Evolutionary conservation across 1,284 basidiomycete genomes (phyloP), one percentile per base, ranked within the genome.

Genomic region (Hortiboletus rubellus): DNA sequence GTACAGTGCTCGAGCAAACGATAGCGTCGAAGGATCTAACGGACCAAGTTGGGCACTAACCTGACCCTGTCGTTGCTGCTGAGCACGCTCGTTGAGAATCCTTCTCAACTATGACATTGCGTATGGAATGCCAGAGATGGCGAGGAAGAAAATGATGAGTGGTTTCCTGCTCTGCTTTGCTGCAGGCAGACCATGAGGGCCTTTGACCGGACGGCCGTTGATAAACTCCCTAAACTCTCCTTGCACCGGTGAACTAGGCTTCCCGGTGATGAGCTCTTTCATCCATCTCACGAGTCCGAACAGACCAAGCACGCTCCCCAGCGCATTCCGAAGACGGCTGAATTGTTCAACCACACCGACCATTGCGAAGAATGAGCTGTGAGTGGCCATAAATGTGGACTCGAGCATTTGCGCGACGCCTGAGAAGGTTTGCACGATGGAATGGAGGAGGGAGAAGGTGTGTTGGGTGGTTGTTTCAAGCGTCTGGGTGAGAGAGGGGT

Each of bases 361-460:
- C 92, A 99, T 98, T 59, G 96, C 96, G 73, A 98, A 99, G 79
- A 99, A 99, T 44, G 87, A 91, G 5, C 92, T 95, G 75, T 99
- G 97, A 0, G 97, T 99, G 5, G 97, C 97, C 91, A 98, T 94
- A 76, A 98, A 99, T 5, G 97, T 99, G 43, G 86, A 91, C 74
- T 99, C 96, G 65, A 99, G 87, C 86, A 99, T 96, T 74, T 99
- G 97, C 0, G 97, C 92, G 59, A 99, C 90, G 14, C 96, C 96
- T 0, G 90, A 86, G 74, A 99, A 98, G 2, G 96, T 97, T 62
- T 95, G 93, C 44, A 99, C 96, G 69, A 99, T 92, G 37, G 90
- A 92, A 67, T 97, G 94, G 46, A 99, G 81, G 56, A 99, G 86
- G 18, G 92, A 84, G 66, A 99, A 99, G 0, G 96, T 97, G 52